phyloP scores from a whole-genome alignment of 257 asterid genomes.

The Solanum lignicaule region DNA sequence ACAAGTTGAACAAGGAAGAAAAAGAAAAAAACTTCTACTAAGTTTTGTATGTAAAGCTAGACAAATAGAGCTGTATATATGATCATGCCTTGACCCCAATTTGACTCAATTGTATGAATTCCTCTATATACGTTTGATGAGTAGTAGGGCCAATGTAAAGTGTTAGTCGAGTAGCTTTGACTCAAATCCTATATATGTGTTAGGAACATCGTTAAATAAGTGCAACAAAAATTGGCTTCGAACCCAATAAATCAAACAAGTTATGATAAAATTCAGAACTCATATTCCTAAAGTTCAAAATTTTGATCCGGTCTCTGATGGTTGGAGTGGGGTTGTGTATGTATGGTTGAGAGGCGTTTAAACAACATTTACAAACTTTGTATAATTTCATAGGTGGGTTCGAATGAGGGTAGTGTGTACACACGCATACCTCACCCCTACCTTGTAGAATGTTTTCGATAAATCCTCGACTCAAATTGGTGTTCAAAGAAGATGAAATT shows the following conservation, averaged over 20 bases:
- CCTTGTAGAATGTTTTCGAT: not conserved
- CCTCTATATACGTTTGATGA: not conserved
- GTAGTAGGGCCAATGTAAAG: not conserved
- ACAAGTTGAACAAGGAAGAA: not conserved
- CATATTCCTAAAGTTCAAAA: not conserved
- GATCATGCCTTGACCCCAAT: not conserved
- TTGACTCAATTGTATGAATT: not conserved
- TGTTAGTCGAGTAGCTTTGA: not conserved
- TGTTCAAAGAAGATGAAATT: not conserved
- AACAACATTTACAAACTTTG: not conserved
- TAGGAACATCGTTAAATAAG: not conserved
- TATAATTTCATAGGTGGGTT: not conserved
- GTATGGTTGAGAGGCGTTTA: not conserved
- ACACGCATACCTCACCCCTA: not conserved
- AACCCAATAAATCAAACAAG: not conserved
- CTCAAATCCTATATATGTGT: not conserved
- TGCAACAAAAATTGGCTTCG: not conserved
- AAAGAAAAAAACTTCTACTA: not conserved
- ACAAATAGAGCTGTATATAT: not conserved
- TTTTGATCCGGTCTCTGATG: not conserved
- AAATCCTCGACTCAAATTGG: not conserved
- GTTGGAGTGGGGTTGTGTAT: not conserved
- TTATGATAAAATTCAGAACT: not conserved
- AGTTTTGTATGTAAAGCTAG: not conserved
- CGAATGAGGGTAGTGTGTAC: not conserved